These are phyloP conservation scores for Acaromyces ingoldii DNA, from an alignment of 1,284 basidiomycete species.

Conservation along the genomic window DNA sequence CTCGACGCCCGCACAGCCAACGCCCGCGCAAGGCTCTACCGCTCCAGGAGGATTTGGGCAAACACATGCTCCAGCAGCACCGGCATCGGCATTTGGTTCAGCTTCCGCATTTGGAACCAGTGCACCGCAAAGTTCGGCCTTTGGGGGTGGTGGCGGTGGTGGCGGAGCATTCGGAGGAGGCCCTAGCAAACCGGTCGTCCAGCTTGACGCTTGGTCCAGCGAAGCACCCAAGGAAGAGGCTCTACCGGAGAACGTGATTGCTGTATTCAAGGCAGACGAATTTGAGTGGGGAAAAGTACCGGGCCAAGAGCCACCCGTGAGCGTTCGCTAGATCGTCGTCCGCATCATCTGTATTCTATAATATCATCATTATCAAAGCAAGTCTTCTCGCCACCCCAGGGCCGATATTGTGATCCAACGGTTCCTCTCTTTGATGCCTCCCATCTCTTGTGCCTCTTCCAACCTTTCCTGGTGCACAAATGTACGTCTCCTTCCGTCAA, in stretches of 20 bases:
- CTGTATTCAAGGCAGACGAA: conserved; percentile 1
- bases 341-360: not conserved
- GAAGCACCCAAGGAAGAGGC: conserved; percentile 2
- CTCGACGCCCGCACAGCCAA: conserved; percentile 1
- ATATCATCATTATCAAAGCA: too few relatives aligned
- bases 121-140: too few relatives aligned
- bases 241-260: not conserved
- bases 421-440: conserved; percentile 19
- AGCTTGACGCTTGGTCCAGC: conserved; percentile 1
- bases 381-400: too few relatives aligned
- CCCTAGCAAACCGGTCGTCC: not conserved
- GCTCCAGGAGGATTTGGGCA: too few relatives aligned
- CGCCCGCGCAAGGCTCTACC: too few relatives aligned
- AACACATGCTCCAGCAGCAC: not conserved
- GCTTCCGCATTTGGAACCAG: conserved; percentile 4
- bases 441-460: conserved; percentile 16
- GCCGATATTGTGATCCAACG: conserved; percentile 27
- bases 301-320: conserved; percentile 9
- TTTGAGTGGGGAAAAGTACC: conserved; percentile 14
- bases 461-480: conserved; percentile 7
- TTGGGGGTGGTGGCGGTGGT: too few relatives aligned
- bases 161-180: not conserved
- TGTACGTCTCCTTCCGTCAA: conserved; percentile 13
- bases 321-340: conserved; percentile 3
- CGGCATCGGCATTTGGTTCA: conserved; percentile 4